phyloP scores from a whole-genome alignment of 768 basidiomycete species.

The Naganishia antarctica region DNA sequence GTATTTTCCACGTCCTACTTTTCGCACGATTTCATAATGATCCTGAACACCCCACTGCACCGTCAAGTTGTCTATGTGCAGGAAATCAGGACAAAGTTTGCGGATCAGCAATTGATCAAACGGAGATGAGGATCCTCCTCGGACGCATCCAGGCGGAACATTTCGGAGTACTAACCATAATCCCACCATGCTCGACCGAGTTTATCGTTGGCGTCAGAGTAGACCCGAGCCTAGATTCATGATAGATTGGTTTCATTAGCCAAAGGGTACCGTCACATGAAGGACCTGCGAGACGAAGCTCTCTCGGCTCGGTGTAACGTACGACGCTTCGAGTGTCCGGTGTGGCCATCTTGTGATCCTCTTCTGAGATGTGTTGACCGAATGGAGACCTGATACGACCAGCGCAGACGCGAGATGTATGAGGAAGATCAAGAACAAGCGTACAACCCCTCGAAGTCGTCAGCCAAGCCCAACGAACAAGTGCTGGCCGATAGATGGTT shows the following conservation, averaged over 20 bases:
- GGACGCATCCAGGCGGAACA: too few relatives aligned
- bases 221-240: conserved; percentile 53
- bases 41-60: conserved; percentile 96
- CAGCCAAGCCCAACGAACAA: conserved; percentile 10
- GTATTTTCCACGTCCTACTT: conserved; percentile 92
- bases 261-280: not conserved
- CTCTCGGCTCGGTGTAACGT: not conserved
- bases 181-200: conserved; percentile 90
- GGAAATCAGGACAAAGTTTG: not conserved
- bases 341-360: not conserved
- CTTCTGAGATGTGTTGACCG: not conserved
- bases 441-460: too few relatives aligned
- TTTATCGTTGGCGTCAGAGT: conserved; percentile 79
- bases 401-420: too few relatives aligned
- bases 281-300: not conserved
- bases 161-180: conserved; percentile 63
- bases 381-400: too few relatives aligned
- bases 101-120: too few relatives aligned
- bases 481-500: conserved; percentile 12
- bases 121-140: too few relatives aligned
- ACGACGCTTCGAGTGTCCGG: conserved; percentile 18
- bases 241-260: not conserved
- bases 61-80: conserved; percentile 70
- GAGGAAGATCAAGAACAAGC: too few relatives aligned
- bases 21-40: conserved; percentile 94